Base-by-base conservation (phyloP, 495 filamentous ascomycete genomes). In the Terfezia claveryi region DNA sequence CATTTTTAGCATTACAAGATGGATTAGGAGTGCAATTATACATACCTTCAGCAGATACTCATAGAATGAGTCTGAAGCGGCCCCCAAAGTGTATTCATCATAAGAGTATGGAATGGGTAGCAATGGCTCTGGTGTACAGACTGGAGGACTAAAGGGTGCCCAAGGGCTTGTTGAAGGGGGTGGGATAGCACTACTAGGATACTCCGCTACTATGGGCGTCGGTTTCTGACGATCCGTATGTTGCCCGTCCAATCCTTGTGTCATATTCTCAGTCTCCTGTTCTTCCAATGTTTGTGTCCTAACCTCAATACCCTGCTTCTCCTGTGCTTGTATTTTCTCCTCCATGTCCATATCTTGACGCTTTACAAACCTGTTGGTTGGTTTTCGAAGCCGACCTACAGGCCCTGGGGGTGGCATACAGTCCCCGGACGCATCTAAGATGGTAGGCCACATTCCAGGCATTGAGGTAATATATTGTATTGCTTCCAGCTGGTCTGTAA, bases 31-130 rank as follows among this genome's bases (percentile, higher is more conserved):
- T 10, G 41, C 12, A 46, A 20, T 5, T 46, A 20, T 70, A 63
- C 62, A 46, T 63, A 72, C 78, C 64, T 98, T 98, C 23, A 92
- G 83, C 53, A 98, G 74, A 66, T 98, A 98, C 65, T 98, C 91
- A 66, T 95, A 96, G 2, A 85, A 80, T 14, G 86, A 94, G 66
- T 96, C 91, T 54, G 87, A 81, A 67, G 79, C 78, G 54, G 81
- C 87, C 49, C 87, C 92, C 65, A 96, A 74, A 0, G 78, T 82
- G 61, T 80, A 96, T 36, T 54, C 62, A 12, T 66, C 60, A 16
- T 60, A 2, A 20, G 11, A 14, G 41, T 46, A 4, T 6, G 41
- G 41, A 20, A 46, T 20, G 4, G 27, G 27, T 32, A 32, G 27
- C 7, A 32, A 32, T 32, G 27, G 27, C 27, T 7, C 7, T 32